Evolutionary conservation across 345 rosid species (phyloP), one percentile per base, ranked within the genome.

Genomic region (Bruguiera sexangula): DNA sequence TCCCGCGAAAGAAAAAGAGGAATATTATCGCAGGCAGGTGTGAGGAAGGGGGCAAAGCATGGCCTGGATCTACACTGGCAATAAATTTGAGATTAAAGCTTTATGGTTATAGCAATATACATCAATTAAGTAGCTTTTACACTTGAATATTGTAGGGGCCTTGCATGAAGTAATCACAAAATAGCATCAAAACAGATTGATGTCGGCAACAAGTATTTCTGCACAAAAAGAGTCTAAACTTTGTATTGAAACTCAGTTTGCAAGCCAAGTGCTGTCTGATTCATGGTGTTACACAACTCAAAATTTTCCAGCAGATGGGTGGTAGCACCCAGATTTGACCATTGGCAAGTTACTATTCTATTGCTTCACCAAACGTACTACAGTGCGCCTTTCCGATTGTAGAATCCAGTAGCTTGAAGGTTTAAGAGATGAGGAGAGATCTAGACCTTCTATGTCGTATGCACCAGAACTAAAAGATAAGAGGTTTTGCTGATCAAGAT

Each of bases 401-500:
- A 27, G 34, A 46, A 39, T 53, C 67, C 67, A 31, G 1, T 51
- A 2, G 62, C 54, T 29, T 26, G 46, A 26, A 51, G 5, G 22
- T 51, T 29, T 18, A 18, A n/a, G 68, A 34, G 21, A 50, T 18
- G 32, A 3, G 29, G 22, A 4, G 21, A 21, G 24, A 32, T 21
- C 46, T 22, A 24, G 3, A 54, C 10, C 5, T 43, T 43, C 19
- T 13, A 43, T 15, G 3, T 13, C 50, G 50, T 43, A 56, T 22
- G 60, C 26, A 16, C 37, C 13, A 1, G 31, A 13, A 22, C 27
- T 60, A 19, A 29, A 46, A 11, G 64, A 46, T 21, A 51, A 54
- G 24, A 3, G 24, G 26, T 46, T n/a, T 32, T 27, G 55, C 27
- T 24, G 16, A 46, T 82, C 81, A 85, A 62, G 69, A 69, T 21